Base-by-base conservation (phyloP, 2,329 filamentous ascomycete genomes). In the Penicillium fuscoglaucum region DNA sequence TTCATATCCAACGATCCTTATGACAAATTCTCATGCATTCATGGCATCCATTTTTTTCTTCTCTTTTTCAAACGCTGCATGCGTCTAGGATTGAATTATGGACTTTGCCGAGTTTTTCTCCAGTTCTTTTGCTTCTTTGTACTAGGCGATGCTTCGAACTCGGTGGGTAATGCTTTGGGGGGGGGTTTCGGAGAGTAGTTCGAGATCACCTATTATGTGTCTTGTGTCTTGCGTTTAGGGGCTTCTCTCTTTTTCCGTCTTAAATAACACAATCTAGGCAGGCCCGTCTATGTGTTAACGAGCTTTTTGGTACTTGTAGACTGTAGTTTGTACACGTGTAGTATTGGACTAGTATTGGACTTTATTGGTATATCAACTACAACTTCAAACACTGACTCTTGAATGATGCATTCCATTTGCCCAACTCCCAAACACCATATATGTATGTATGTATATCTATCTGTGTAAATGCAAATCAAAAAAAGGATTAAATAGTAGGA, bases 1-100 rank as follows among this genome's bases (percentile, higher is more conserved):
- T 66, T 67, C 70, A 68, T 72, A 69, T 61, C 64, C 67, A 68
- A 73, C 69, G 72, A 73, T 74, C 70, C 67, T 74, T 72, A 75
- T 73, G 72, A 73, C 70, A 67, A 70, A 47, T 63, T 64, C 63
- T 69, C 57, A 70, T 73, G 69, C 70, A 70, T 73, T 67, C 67
- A 70, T 71, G 78, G 76, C 62, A 71, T 78, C 61, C 74, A 58
- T 49, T 61, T 67, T 60, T 67, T 21, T 46, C 51, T 61, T 29
- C 48, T 46, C 54, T 61, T 61, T 62, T 62, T 49, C 28, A 40
- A 46, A 33, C 26, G 13, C 39, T 28, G 29, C 31, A 13, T 56
- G 47, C 40, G 29, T 37, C 37, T 50, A 55, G 53, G 37, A 55
- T 50, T 50, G 35, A 50, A 50, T 21, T 35, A 50, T 55, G 53